phyloP scores from a whole-genome alignment of 495 filamentous ascomycete genomes.

The Penicillium pulvis region DNA sequence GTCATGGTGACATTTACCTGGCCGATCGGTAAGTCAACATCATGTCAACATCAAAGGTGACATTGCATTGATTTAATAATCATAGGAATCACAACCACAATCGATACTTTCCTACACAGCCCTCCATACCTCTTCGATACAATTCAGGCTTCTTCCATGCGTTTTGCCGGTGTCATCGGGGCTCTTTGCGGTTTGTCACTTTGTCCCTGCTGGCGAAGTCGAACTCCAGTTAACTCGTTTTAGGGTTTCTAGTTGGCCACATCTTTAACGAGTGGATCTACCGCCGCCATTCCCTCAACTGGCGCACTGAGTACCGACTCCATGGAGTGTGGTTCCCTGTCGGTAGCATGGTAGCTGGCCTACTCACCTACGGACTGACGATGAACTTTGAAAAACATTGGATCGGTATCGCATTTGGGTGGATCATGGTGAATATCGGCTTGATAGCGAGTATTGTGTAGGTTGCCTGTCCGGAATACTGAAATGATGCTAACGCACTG shows the following conservation, averaged over 20 bases:
- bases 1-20: slow-evolving; percentile 41
- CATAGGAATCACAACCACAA: slow-evolving; percentile 42
- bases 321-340: slow-evolving; percentile 42
- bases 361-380: slow-evolving; percentile 39
- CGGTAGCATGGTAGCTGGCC: slow-evolving; percentile 31
- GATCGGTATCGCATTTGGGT: slow-evolving; percentile 43
- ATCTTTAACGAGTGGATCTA: slow-evolving; percentile 42
- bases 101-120: slow-evolving; percentile 38
- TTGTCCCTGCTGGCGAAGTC: background rate
- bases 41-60: too few relatives aligned
- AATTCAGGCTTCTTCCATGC: slow-evolving; percentile 39
- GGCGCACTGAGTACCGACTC: slow-evolving; percentile 37
- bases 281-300: slow-evolving; percentile 29
- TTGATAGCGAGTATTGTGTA: slow-evolving; percentile 43
- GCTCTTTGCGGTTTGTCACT: slow-evolving; percentile 30
- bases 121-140: slow-evolving; percentile 43
- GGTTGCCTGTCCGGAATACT: slow-evolving; percentile 8
- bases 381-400: slow-evolving; percentile 39
- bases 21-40: slow-evolving; percentile 36
- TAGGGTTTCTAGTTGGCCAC: slow-evolving; percentile 36
- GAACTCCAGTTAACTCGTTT: background rate
- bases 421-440: slow-evolving; percentile 43
- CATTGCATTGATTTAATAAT: background rate
- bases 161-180: slow-evolving; percentile 42
- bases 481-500: background rate